Conservation (phyloP, 176 grass and related monocot species). For the Oryza coarctata region DNA sequence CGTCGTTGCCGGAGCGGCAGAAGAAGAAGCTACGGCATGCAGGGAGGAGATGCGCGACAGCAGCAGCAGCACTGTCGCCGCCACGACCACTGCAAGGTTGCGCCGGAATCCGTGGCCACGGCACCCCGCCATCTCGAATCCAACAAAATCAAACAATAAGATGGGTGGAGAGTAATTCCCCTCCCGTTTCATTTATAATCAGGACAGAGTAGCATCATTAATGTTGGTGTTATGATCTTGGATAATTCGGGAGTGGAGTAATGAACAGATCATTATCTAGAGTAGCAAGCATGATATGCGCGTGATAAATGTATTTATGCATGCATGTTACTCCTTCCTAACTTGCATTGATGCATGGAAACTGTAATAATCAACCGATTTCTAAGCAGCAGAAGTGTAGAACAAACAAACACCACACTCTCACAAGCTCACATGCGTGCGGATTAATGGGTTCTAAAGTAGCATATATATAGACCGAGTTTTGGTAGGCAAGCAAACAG, state of each 20-base stretch:
- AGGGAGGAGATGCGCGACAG: not conserved
- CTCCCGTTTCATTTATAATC: not conserved
- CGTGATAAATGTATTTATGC: not conserved
- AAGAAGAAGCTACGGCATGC: not conserved
- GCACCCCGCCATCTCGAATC: not conserved
- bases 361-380: too few relatives aligned
- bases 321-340: not conserved
- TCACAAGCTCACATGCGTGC: not conserved
- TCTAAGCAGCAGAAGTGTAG: not conserved
- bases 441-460: not conserved
- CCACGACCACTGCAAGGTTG: not conserved
- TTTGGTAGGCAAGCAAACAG: not conserved
- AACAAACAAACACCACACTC: not conserved
- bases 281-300: not conserved
- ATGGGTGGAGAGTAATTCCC: not conserved
- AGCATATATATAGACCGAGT: not conserved
- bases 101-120: not conserved
- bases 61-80: not conserved
- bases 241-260: not conserved
- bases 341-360: not conserved
- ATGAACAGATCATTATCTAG: not conserved
- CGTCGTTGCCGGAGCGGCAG: not conserved
- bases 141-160: too few relatives aligned
- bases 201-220: not conserved
- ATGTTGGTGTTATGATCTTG: not conserved